Evolutionary conservation across 306 rosid species (phyloP).

Genomic region (Lablab purpureus): DNA sequence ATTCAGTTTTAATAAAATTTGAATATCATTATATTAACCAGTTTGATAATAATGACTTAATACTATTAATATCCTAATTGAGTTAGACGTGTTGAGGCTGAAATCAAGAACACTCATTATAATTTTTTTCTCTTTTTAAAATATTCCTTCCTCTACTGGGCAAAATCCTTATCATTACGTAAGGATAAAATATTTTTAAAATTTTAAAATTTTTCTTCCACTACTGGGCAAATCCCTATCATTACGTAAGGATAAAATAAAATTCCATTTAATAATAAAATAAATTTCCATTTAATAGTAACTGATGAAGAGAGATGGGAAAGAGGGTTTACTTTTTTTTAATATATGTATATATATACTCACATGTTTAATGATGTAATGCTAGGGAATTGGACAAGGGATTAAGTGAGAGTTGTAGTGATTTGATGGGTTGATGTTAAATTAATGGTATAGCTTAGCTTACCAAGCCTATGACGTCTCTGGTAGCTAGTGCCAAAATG

Average conservation of each 20-base stretch:
- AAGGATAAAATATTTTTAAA: not conserved
- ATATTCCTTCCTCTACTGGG: not conserved
- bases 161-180: conserved; percentile 6
- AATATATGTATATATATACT: no score
- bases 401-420: not conserved
- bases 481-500: conserved; percentile 76
- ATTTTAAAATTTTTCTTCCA: not conserved
- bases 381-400: not conserved
- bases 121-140: not conserved
- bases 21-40: not conserved
- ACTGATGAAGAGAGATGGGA: not conserved
- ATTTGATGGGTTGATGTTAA: not conserved
- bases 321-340: not conserved
- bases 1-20: no score
- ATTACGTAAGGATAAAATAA: not conserved
- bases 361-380: not conserved
- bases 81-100: not conserved
- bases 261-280: no score
- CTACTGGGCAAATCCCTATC: not conserved
- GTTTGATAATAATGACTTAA: not conserved
- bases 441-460: conserved; percentile 6
- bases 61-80: not conserved
- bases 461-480: conserved; percentile 79
- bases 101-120: not conserved
- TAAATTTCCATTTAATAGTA: not conserved